Base-by-base conservation (phyloP, 1,139 yeast species). In the Taiozyma sp. region DNA sequence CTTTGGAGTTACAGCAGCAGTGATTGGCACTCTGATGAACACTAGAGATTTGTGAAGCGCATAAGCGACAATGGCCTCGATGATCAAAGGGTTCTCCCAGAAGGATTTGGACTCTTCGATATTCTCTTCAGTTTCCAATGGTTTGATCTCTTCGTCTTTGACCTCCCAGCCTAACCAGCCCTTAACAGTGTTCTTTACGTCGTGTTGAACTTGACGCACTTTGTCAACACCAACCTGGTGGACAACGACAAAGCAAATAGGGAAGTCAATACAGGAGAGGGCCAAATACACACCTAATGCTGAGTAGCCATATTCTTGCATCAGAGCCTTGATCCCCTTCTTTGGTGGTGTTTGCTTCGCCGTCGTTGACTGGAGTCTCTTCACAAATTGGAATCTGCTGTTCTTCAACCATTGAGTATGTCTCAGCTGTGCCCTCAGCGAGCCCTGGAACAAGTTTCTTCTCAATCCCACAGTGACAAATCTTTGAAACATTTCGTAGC, bases 1-100 rank as follows among this genome's bases (percentile, higher is more conserved):
- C 6, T 81, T 67, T 2, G 99, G 99, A 0, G 98, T 90, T 21
- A 91, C 79, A 6, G 97, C 96, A 0, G 97, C 97, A 1, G 97
- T 85, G 42, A 90, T 68, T 13, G 99, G 99, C 9, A 93, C 71
- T 57, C 99, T 78, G 43, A 89, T 76, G 58, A 93, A 80, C 43
- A 81, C 68, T 55, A 91, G 75, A 6, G 95, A 81, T 71, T 95
- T 93, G 73, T 93, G 99, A 49, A 93, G 73, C 5, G 97, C 97
- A 66, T 93, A 93, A 0, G 99, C 99, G 56, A 95, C 77, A 21
- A 89, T 84, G 60, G 89, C 81, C 67, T 93, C 97, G 0, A 90
- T 80, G 64, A 80, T 68, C 32, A 86, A 60, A 5, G 80, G 72
- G 16, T 70, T 62, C 6, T 74, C 78, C 60, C 76, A 75, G 69